Evolutionary conservation across 768 basidiomycete species (phyloP).

Genomic region (Sistotremastrum suecicum): DNA sequence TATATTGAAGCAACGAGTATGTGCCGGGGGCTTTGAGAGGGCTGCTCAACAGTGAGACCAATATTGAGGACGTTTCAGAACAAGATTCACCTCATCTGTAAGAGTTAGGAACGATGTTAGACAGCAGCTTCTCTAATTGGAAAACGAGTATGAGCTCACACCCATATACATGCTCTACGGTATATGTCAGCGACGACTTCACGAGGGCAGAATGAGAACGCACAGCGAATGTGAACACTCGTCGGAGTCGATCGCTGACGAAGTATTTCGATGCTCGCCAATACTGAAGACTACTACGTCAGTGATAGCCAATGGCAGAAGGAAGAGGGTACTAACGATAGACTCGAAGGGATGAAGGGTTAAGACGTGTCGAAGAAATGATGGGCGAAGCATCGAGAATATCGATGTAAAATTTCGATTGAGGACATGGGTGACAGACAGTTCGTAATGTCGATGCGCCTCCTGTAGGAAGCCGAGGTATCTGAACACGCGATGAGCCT

Average conservation of each 20-base stretch:
- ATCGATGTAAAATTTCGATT: conserved; percentile 21
- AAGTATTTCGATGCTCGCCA: conserved; percentile 12
- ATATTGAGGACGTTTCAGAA: too few relatives aligned
- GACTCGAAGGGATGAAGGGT: conserved; percentile 19
- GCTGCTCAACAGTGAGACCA: too few relatives aligned
- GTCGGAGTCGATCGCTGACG: conserved; percentile 18
- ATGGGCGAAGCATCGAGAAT: conserved; percentile 18
- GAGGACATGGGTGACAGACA: conserved; percentile 22
- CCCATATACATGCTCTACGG: conserved; percentile 22
- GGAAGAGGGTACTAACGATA: too few relatives aligned
- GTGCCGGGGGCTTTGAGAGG: conserved; percentile 28
- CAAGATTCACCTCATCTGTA: conserved; percentile 11
- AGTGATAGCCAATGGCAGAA: too few relatives aligned
- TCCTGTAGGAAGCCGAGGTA: conserved; percentile 17
- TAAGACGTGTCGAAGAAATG: conserved; percentile 18
- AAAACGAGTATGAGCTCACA: conserved; percentile 3
- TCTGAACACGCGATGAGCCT: neutral
- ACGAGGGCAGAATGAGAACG: too few relatives aligned
- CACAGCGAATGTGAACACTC: conserved; percentile 23
- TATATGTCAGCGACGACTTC: too few relatives aligned
- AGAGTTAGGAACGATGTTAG: neutral
- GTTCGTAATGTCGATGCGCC: conserved; percentile 19
- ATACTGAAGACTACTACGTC: conserved; percentile 4
- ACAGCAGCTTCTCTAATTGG: neutral
- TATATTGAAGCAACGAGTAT: conserved; percentile 26